Conservation (phyloP, 2,329 filamentous ascomycete genomes). For the Lachnellula occidentalis region DNA sequence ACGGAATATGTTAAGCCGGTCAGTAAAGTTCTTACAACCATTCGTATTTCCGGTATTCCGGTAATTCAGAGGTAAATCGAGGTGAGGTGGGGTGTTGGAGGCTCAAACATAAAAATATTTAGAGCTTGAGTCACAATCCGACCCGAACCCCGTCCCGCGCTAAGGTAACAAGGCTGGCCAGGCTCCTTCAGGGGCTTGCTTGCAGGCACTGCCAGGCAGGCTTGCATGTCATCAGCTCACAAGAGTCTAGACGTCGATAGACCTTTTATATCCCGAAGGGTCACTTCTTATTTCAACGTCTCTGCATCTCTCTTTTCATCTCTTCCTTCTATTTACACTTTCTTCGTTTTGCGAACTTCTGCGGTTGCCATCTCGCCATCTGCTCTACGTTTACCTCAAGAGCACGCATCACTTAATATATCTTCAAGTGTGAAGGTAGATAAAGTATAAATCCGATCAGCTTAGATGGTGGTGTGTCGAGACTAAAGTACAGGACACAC, state of each 20-base stretch:
- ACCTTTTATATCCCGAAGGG: neutral
- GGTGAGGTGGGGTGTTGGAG: too few species aligned
- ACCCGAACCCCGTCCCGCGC: neutral
- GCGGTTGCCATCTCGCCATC: too few species aligned
- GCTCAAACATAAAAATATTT: too few species aligned
- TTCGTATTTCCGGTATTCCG: neutral
- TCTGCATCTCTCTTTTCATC: too few species aligned
- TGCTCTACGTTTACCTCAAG: too few species aligned
- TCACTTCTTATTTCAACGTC: neutral
- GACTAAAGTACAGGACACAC: neutral
- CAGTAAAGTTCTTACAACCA: neutral
- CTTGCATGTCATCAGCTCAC: neutral
- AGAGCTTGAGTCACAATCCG: neutral
- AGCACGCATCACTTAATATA: too few species aligned
- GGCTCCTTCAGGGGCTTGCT: neutral
- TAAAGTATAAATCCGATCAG: too few species aligned
- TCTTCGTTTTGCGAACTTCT: neutral
- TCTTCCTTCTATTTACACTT: neutral
- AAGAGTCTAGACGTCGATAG: conserved; percentile 2
- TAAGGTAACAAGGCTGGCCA: neutral
- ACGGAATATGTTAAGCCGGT: neutral
- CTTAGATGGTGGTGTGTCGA: too few species aligned
- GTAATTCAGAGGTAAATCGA: too few species aligned
- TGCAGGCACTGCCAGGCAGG: too few species aligned
- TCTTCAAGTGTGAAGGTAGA: too few species aligned